Conservation (phyloP, 495 filamentous ascomycete genomes). For the Xylaria palmicola region DNA sequence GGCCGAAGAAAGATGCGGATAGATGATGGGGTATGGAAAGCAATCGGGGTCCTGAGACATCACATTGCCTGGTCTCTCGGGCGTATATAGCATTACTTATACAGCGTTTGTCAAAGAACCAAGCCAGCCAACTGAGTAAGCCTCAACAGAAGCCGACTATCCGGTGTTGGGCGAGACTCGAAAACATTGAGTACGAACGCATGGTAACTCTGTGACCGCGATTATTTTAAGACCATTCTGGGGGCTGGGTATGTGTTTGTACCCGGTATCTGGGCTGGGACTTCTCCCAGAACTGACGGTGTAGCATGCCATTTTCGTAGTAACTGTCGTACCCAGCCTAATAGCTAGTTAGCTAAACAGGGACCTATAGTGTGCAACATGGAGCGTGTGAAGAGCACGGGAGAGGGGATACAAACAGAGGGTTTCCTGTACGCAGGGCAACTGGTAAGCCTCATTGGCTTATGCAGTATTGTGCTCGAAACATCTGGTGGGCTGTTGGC, state of each 20-base stretch:
- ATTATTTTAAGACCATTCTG: conserved; percentile 2
- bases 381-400: conserved; percentile 22
- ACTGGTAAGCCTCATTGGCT: not conserved
- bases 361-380: conserved; percentile 11
- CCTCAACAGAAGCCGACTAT: not conserved
- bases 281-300: conserved; percentile 10
- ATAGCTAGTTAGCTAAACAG: conserved; percentile 21
- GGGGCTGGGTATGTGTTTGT: not conserved
- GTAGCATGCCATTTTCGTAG: conserved; percentile 22
- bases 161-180: not conserved
- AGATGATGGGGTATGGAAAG: conserved; percentile 2
- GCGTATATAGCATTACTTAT: conserved; percentile 17
- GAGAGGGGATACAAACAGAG: conserved; percentile 24
- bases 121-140: not conserved
- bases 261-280: not conserved
- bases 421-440: conserved; percentile 15
- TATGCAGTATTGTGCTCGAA: conserved; percentile 4
- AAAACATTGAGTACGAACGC: conserved; percentile 8
- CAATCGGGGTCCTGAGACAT: conserved; percentile 13
- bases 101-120: conserved; percentile 15
- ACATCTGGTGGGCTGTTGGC: conserved; percentile 1
- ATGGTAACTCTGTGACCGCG: conserved; percentile 13
- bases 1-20: conserved; percentile 22
- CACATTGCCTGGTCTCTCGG: not conserved
- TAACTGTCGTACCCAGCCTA: conserved; percentile 19